phyloP scores from a whole-genome alignment of 352 stramenopile genomes.

The Globisporangium viniferum region DNA sequence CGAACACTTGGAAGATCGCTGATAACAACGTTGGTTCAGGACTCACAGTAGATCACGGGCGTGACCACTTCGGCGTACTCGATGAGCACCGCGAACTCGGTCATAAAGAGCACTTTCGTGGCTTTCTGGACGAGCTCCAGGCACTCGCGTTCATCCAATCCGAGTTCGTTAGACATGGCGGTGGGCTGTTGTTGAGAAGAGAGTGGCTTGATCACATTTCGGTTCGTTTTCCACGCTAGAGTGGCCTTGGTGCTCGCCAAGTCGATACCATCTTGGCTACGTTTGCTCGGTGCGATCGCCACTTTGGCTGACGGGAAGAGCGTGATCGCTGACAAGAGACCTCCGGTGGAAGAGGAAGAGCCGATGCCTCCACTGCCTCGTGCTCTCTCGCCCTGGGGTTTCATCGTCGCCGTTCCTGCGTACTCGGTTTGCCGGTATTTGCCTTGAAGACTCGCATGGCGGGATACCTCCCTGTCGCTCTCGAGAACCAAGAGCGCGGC shows the following conservation, averaged over 20 bases:
- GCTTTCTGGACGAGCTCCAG: conserved; percentile 9
- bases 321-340: not conserved
- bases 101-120: conserved; percentile 10
- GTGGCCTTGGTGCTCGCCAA: too few species aligned
- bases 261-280: too few species aligned
- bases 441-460: not conserved
- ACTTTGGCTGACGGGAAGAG: not conserved
- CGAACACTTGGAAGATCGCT: not conserved
- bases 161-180: not conserved
- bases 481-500: conserved; percentile 7
- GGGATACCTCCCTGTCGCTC: not conserved
- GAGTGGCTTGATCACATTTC: too few species aligned
- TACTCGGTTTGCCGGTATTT: not conserved
- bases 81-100: conserved; percentile 19
- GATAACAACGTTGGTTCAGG: not conserved
- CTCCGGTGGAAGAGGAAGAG: not conserved
- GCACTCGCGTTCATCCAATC: not conserved
- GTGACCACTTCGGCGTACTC: conserved; percentile 22
- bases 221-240: too few species aligned
- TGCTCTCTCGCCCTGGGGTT: too few species aligned
- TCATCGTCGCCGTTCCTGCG: too few species aligned
- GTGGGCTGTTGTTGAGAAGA: not conserved
- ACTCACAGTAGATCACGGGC: conserved; percentile 16
- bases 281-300: not conserved
- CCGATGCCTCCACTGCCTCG: too few species aligned